These are phyloP conservation scores for Ceratocystis papillata DNA, from an alignment of 2,329 filamentous ascomycete genomes.

Conservation along the genomic window DNA sequence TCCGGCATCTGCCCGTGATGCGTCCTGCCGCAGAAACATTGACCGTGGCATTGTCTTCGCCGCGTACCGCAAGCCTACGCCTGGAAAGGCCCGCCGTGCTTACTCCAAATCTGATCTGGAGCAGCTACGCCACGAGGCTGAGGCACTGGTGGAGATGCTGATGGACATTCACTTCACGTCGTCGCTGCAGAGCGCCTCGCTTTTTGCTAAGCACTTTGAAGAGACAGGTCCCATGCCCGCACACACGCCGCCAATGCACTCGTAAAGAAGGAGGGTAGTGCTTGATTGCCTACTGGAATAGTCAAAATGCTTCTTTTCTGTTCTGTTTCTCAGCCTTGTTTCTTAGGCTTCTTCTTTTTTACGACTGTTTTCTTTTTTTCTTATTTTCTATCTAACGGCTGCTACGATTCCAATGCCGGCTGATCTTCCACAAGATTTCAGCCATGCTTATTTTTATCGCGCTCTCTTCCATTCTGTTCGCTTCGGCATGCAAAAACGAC, in stretches of 20 bases:
- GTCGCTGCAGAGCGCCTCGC: conserved; percentile 26
- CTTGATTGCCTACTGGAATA: neutral
- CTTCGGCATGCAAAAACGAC: neutral
- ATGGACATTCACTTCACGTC: conserved; percentile 39
- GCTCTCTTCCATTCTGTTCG: conserved; percentile 5
- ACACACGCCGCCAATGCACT: conserved; percentile 25
- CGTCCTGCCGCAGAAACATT: conserved; percentile 26
- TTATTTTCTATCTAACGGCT: conserved; percentile 14
- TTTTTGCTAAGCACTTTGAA: conserved; percentile 28
- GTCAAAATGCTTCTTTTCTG: neutral
- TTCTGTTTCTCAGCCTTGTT: neutral
- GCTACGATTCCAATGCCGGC: conserved; percentile 20
- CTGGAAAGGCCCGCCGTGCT: conserved; percentile 31
- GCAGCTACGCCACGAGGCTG: conserved; percentile 40
- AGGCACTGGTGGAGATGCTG: conserved; percentile 43
- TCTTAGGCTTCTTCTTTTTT: conserved; percentile 14
- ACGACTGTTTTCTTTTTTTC: conserved; percentile 18
- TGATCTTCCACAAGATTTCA: conserved; percentile 4
- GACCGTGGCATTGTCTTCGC: conserved; percentile 48
- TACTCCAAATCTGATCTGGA: conserved; percentile 36
- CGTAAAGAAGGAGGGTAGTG: conserved; percentile 9
- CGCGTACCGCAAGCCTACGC: conserved; percentile 41
- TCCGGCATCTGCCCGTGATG: conserved; percentile 1
- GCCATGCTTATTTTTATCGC: conserved; percentile 6
- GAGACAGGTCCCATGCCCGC: conserved; percentile 35